Evolutionary conservation across 306 rosid genomes (phyloP).

Genomic region (Betula pendula): DNA sequence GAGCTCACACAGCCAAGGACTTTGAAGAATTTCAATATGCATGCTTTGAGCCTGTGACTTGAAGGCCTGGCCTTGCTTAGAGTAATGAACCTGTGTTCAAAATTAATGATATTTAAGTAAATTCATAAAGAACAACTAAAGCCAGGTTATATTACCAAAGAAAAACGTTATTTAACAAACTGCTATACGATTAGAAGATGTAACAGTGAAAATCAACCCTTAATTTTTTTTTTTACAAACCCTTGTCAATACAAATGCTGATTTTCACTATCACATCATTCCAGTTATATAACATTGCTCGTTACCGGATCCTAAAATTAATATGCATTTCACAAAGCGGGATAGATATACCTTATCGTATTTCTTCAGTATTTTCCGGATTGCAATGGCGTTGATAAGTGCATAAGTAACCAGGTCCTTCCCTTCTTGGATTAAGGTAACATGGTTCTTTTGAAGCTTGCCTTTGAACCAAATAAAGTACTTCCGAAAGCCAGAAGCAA

Average conservation of each 20-base stretch:
- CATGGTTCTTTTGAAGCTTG: slow-evolving; percentile 45
- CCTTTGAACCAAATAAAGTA: slow-evolving; percentile 70
- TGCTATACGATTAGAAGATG: too few species aligned
- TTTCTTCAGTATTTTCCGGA: slow-evolving; percentile 84
- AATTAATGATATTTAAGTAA: not conserved
- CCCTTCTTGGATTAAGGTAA: slow-evolving; percentile 67
- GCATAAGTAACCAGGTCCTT: slow-evolving; percentile 87
- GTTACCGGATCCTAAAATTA: too few species aligned
- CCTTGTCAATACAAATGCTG: too few species aligned
- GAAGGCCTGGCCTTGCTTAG: slow-evolving; percentile 90
- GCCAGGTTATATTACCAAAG: slow-evolving; percentile 5
- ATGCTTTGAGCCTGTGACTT: slow-evolving; percentile 77
- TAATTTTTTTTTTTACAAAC: too few species aligned
- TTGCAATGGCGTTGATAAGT: slow-evolving; percentile 75
- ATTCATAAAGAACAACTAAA: not conserved
- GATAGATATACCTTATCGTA: slow-evolving; percentile 71
- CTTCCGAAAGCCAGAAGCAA: slow-evolving; percentile 82
- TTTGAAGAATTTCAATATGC: slow-evolving; percentile 89
- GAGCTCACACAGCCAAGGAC: slow-evolving; percentile 95
- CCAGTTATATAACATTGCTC: too few species aligned
- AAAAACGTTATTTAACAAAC: too few species aligned
- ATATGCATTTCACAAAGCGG: not conserved
- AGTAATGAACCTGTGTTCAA: slow-evolving; percentile 71
- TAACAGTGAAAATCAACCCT: too few species aligned
- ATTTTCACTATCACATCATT: too few species aligned